Conservation (phyloP, 805 yeast genomes). For the Pichia californica region DNA sequence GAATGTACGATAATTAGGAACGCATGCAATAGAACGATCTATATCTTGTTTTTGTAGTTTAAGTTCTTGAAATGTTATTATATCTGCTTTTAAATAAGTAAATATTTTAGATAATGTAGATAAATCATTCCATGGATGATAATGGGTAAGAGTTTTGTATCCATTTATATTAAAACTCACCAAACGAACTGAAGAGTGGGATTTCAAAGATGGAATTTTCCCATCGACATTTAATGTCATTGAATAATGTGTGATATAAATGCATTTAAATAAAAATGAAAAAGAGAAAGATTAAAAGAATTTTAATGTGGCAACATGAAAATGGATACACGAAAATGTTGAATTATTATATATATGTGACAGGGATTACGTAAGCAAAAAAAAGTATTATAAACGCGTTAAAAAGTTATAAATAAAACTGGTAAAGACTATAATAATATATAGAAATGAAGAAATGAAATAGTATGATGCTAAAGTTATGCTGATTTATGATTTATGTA, state of each 20-base stretch:
- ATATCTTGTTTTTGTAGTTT: conserved; percentile 54
- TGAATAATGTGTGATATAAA: no score
- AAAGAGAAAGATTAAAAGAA: not conserved
- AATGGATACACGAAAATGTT: no score
- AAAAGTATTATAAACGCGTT: no score
- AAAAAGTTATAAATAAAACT: no score
- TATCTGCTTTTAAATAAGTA: conserved; percentile 54
- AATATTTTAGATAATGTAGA: conserved; percentile 42
- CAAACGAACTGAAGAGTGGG: conserved; percentile 16
- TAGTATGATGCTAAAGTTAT: no score
- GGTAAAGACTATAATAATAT: no score
- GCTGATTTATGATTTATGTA: not conserved
- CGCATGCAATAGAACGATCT: conserved; percentile 28
- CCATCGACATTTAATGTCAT: conserved; percentile 3
- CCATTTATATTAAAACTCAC: conserved; percentile 81
- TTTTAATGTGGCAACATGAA: not conserved
- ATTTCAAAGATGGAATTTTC: not conserved
- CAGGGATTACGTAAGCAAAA: no score
- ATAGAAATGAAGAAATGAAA: not conserved
- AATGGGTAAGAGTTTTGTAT: conserved; percentile 67
- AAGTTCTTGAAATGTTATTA: conserved; percentile 82
- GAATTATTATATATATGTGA: no score
- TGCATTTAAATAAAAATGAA: not conserved
- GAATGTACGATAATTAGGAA: conserved; percentile 57
- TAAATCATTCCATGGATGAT: conserved; percentile 72